Percentiles rank a stretch among this genome's conserved stretches.
These are phyloP conservation scores for Metarhizium humberi DNA, from an alignment of 2,329 filamentous ascomycete genomes.

Conservation along the genomic window DNA sequence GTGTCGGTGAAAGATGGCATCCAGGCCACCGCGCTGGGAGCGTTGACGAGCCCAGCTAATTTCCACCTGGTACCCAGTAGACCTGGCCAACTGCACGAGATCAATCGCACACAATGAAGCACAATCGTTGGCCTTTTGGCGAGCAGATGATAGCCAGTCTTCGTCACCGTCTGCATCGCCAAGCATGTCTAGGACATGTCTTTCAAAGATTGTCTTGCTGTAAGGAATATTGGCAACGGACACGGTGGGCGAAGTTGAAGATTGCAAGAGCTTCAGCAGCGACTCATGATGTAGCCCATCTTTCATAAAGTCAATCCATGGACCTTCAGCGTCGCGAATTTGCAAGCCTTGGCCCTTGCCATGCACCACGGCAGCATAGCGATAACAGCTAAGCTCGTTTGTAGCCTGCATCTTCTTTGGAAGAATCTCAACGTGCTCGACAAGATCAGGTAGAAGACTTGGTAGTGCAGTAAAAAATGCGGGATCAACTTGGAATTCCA, in stretches of 20 bases:
- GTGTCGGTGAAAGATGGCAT: slow-evolving; percentile 19
- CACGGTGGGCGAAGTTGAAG: neutral
- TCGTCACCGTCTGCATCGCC: neutral
- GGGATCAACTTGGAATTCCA: slow-evolving; percentile 16
- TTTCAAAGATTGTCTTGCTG: slow-evolving; percentile 18
- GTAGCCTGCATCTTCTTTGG: slow-evolving; percentile 16
- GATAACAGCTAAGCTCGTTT: slow-evolving; percentile 17
- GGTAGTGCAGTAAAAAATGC: slow-evolving; percentile 14
- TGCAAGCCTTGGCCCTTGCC: neutral
- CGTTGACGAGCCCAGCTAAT: slow-evolving; percentile 30
- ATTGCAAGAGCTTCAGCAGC: neutral
- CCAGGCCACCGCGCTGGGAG: slow-evolving; percentile 11
- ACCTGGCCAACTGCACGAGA: slow-evolving; percentile 13
- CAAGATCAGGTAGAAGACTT: slow-evolving; percentile 5
- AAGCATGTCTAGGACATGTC: slow-evolving; percentile 5
- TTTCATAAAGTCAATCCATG: slow-evolving; percentile 6
- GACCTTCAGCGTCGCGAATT: neutral
- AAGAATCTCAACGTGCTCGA: slow-evolving; percentile 15
- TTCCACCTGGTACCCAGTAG: slow-evolving; percentile 34
- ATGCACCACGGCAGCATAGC: slow-evolving; percentile 16
- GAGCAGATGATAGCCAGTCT: neutral
- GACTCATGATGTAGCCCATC: neutral
- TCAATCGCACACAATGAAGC: slow-evolving; percentile 7
- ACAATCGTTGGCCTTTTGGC: neutral
- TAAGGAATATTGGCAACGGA: slow-evolving; percentile 11